These are phyloP conservation scores for Linnemannia hyalina DNA, from an alignment of 192 early-diverging fungal species.

Conservation along the genomic window DNA sequence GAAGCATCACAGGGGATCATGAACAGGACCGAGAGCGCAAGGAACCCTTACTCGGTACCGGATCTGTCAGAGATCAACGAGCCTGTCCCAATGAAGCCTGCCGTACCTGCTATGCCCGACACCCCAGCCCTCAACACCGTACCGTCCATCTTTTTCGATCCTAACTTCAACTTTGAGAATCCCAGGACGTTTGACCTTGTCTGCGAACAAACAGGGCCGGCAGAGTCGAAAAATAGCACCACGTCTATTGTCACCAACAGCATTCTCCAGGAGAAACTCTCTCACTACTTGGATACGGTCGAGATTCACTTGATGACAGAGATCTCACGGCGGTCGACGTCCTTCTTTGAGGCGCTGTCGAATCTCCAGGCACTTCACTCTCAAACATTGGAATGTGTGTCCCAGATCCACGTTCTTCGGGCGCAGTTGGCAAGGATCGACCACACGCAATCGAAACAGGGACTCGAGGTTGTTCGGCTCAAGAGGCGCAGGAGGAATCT, in stretches of 20 bases:
- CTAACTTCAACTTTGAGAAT: conserved; percentile 88
- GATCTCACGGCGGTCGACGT: conserved; percentile 92
- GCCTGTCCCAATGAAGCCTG: conserved; percentile 47
- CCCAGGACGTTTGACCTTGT: conserved; percentile 90
- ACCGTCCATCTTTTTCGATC: conserved; percentile 89
- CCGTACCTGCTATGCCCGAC: conserved; percentile 59
- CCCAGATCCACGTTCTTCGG: conserved; percentile 86
- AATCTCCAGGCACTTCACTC: conserved; percentile 94
- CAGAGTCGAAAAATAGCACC: conserved; percentile 57
- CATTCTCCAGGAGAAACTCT: conserved; percentile 90
- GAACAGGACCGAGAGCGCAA: conserved; percentile 61
- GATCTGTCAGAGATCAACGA: conserved; percentile 55
- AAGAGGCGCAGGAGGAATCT: conserved; percentile 84
- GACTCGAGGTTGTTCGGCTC: conserved; percentile 86
- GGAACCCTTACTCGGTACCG: conserved; percentile 68
- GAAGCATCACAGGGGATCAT: conserved; percentile 63
- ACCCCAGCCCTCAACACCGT: conserved; percentile 85
- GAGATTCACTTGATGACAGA: conserved; percentile 95
- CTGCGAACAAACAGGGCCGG: conserved; percentile 79
- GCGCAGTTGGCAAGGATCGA: conserved; percentile 74
- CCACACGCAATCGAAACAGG: conserved; percentile 76
- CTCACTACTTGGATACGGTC: conserved; percentile 91
- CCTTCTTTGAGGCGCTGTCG: conserved; percentile 95
- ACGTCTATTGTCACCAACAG: conserved; percentile 70
- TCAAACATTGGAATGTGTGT: conserved; percentile 91